These are phyloP conservation scores for Dentipellis sp. DNA, from an alignment of 768 basidiomycete genomes.

Conservation along the genomic window DNA sequence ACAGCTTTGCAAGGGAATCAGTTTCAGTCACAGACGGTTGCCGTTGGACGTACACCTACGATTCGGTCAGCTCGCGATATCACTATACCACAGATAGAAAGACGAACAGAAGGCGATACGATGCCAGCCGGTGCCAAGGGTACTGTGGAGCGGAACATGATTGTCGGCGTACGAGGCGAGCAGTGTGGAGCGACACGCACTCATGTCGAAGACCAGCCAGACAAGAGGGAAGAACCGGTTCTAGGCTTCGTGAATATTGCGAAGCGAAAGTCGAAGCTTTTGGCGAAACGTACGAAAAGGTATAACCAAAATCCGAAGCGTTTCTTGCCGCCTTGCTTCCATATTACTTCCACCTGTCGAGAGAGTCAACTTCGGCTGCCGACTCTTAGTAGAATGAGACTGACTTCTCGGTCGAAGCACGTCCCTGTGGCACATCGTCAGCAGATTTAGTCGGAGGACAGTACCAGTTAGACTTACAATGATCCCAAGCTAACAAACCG, in stretches of 20 bases:
- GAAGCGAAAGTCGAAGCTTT: not conserved
- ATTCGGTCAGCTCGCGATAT: not conserved
- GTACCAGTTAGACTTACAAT: not conserved
- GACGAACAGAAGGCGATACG: not conserved
- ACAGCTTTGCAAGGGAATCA: not conserved
- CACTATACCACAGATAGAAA: not conserved
- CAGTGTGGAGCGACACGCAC: not conserved
- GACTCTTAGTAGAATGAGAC: not conserved
- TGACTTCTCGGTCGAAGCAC: not conserved
- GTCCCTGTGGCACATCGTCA: not conserved
- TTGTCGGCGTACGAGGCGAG: not conserved
- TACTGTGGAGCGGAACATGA: not conserved
- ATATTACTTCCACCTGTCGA: not conserved
- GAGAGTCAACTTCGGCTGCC: not conserved
- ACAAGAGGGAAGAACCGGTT: not conserved
- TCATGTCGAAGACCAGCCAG: not conserved
- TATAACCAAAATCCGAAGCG: not conserved
- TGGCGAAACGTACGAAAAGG: not conserved
- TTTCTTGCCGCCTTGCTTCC: not conserved
- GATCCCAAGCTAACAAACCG: not conserved
- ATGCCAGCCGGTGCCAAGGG: not conserved
- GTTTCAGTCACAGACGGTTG: not conserved
- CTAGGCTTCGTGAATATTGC: not conserved
- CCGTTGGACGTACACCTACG: not conserved
- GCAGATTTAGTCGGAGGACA: not conserved